Percentiles rank a stretch among this genome's conserved stretches.
Evolutionary conservation across 2,329 filamentous ascomycete genomes (phyloP).

Genomic region (Tolypocladium paradoxum): DNA sequence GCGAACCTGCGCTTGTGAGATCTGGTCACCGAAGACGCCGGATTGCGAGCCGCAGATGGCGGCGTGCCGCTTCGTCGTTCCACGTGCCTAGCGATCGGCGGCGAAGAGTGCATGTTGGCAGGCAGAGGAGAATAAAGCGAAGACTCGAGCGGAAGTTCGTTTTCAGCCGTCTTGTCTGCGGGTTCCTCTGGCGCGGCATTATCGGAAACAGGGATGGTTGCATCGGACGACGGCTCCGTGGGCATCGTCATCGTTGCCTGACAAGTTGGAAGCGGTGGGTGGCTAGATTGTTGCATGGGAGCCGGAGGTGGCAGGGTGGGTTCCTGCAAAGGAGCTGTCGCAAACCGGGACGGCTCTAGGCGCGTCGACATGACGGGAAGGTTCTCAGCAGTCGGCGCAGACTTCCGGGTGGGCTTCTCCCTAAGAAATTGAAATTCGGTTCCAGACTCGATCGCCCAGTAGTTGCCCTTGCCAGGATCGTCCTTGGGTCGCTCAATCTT

Average conservation of each 20-base stretch:
- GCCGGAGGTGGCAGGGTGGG: constrained; percentile 37
- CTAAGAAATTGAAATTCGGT: constrained; percentile 85
- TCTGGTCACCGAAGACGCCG: constrained; percentile 52
- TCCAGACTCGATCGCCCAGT: constrained; percentile 88
- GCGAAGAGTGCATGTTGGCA: constrained; percentile 75
- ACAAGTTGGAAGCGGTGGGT: constrained; percentile 28
- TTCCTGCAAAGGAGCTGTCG: constrained; percentile 28
- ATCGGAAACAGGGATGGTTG: constrained; percentile 65
- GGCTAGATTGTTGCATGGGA: constrained; percentile 23
- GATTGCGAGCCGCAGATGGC: constrained; percentile 53
- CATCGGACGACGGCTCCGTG: constrained; percentile 63
- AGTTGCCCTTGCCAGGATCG: constrained; percentile 94
- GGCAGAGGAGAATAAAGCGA: constrained; percentile 61
- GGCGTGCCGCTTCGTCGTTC: constrained; percentile 61
- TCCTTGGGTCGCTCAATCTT: constrained; percentile 95
- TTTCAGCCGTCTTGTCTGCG: constrained; percentile 31
- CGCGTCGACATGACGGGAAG: constrained; percentile 46
- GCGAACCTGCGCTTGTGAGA: constrained; percentile 67
- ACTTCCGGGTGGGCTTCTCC: constrained; percentile 62
- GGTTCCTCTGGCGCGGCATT: constrained; percentile 42
- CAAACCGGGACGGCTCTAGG: constrained; percentile 38
- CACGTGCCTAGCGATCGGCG: constrained; percentile 57
- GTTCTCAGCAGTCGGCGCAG: constrained; percentile 44
- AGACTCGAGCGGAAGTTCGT: constrained; percentile 28
- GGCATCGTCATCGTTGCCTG: constrained; percentile 26